Base-by-base conservation (phyloP, 23 red algal genomes). In the Agarophyton chilense region DNA sequence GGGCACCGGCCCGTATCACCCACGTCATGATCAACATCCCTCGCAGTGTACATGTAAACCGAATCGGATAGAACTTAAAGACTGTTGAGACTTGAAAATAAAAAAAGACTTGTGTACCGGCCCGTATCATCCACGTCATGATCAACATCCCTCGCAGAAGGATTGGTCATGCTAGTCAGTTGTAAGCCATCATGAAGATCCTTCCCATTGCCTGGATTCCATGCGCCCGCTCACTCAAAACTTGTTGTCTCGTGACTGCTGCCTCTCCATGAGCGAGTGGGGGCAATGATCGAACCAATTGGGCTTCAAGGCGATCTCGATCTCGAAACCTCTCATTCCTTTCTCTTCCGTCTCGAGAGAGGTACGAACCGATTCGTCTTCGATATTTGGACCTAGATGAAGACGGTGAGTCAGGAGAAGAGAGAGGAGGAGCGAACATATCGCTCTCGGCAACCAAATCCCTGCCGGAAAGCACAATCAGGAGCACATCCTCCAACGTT, bases 151-250 rank as follows among this genome's bases (percentile, higher is more conserved):
- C 55, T 28, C 55, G 55, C 22, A 25, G 35, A 65, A 10, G 31
- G 26, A 65, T 65, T 65, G 32, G 32, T 18, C 60, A 14, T 35
- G 60, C 13, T 36, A 2, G 17, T 65, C 60, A 29, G 16, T 36
- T 65, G 9, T 65, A 36, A 38, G 68, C 68, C 68, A 74, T 45
- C 92, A 94, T 94, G 54, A 94, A 94, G 34, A 94, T 74, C 67
- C 85, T 82, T 32, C 92, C 92, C 51, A 94, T 85, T 36, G 72
- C 33, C 55, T 88, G 71, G 55, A 94, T 65, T 46, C 82, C 92
- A 63, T 74, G 44, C 0, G 92, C 92, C 35, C 92, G 53, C 72
- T 82, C 92, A 71, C 53, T 82, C 45, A 89, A 73, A 46, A 94
- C 38, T 32, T 94, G 72, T 21, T 85, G 70, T 43, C 79, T 45